A percentile compares a stretch with the other conserved stretches of the same genome.
Evolutionary conservation across 1,284 basidiomycete species (phyloP).

Genomic region (Heliocybe sulcata): DNA sequence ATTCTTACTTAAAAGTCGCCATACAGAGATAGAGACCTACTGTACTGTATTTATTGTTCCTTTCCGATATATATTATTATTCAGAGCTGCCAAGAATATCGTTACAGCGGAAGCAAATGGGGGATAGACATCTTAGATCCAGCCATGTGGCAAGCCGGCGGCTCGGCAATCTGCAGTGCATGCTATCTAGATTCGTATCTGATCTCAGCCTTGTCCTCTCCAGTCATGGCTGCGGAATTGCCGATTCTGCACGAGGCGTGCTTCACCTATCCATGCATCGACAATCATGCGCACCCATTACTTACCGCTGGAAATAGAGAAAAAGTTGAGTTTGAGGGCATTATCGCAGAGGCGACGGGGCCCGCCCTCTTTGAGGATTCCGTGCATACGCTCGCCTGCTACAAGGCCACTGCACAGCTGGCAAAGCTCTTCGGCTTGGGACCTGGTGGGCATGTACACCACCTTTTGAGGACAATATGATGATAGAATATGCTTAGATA

Average conservation of each 20-base stretch:
- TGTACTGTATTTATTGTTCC: too few relatives aligned
- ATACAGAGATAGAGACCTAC: too few relatives aligned
- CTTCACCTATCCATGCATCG: not conserved
- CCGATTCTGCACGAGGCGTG: not conserved
- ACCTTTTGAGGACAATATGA: not conserved
- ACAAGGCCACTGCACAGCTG: slow-evolving; percentile 50
- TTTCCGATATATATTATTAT: too few relatives aligned
- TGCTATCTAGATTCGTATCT: not conserved
- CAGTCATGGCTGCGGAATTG: not conserved
- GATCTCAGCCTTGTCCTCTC: not conserved
- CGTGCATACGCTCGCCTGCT: slow-evolving; percentile 46
- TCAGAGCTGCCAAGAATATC: too few relatives aligned
- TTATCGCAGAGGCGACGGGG: slow-evolving; percentile 58
- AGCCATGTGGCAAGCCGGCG: too few relatives aligned
- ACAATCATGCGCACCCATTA: slow-evolving; percentile 50
- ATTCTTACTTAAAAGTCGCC: too few relatives aligned
- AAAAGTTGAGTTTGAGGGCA: slow-evolving; percentile 46
- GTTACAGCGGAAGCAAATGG: too few relatives aligned
- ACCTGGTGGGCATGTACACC: not conserved
- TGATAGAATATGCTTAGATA: slow-evolving; percentile 13
- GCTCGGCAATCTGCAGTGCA: too few relatives aligned
- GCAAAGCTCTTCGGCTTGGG: slow-evolving; percentile 35
- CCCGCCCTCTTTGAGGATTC: slow-evolving; percentile 44
- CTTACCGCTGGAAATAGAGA: slow-evolving; percentile 38
- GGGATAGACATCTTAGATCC: too few relatives aligned